A percentile compares a stretch with the other conserved stretches of the same genome.
phyloP scores from a whole-genome alignment of 2,329 filamentous ascomycete species.

The Pestalotiopsis sp. region DNA sequence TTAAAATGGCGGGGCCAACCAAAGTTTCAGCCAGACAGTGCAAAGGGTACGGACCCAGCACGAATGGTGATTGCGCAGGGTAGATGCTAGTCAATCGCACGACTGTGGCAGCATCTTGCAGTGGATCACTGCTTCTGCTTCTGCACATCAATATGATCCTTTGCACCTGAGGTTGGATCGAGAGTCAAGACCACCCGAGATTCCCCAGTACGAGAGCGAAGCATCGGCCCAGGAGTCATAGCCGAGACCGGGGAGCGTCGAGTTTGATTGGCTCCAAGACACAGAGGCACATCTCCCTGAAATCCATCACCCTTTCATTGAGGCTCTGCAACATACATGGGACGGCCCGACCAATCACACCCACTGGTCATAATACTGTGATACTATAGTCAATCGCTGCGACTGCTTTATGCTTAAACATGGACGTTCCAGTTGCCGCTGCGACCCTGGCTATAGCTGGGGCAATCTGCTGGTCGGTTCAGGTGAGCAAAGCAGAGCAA shows the following conservation, averaged over 20 bases:
- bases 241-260: not conserved
- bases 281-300: not conserved
- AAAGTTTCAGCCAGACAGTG: not conserved
- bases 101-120: not conserved
- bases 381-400: not conserved
- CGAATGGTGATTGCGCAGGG: not conserved
- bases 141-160: not conserved
- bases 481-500: slow-evolving; percentile 40
- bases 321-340: not conserved
- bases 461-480: slow-evolving; percentile 64
- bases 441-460: not conserved
- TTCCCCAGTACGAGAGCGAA: not conserved
- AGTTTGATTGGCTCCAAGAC: not conserved
- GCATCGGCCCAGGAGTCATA: not conserved
- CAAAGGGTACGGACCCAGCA: not conserved
- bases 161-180: not conserved
- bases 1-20: not conserved
- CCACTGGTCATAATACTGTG: not conserved
- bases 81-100: not conserved
- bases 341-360: not conserved
- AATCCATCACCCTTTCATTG: not conserved
- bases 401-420: not conserved
- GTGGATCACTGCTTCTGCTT: not conserved
- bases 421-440: slow-evolving; percentile 2
- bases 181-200: not conserved